Evolutionary conservation across 108 stramenopile species (phyloP).

Genomic region (Stephanodiscus triporus): DNA sequence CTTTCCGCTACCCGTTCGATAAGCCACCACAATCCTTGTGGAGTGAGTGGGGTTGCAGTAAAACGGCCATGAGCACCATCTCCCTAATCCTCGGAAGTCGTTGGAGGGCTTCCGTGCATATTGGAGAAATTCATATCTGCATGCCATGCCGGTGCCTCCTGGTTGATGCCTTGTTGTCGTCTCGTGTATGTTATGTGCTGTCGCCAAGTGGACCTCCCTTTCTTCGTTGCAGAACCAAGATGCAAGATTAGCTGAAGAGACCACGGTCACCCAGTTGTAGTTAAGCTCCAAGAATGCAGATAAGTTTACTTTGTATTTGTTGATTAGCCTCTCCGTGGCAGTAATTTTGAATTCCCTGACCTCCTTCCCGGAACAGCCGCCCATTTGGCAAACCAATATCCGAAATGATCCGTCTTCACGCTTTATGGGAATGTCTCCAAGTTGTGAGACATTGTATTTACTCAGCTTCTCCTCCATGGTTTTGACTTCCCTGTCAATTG

Average conservation of each 20-base stretch:
- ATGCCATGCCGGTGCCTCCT: not conserved
- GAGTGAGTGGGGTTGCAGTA: not conserved
- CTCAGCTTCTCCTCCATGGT: too few species aligned
- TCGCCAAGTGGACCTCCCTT: not conserved
- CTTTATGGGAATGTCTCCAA: too few species aligned
- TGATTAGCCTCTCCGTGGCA: not conserved
- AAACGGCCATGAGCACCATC: not conserved
- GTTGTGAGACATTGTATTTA: too few species aligned
- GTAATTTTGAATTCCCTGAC: not conserved
- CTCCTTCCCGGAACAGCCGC: not conserved
- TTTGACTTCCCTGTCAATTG: too few species aligned
- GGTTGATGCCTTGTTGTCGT: not conserved
- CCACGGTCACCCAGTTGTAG: not conserved
- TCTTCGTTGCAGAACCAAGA: not conserved
- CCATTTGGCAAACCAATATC: not conserved
- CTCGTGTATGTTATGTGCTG: not conserved
- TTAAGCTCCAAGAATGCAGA: not conserved
- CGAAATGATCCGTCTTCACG: not conserved
- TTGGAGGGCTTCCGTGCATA: not conserved
- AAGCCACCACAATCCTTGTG: not conserved
- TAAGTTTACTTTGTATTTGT: not conserved
- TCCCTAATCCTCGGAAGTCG: not conserved
- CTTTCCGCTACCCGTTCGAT: not conserved
- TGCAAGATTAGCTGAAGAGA: not conserved
- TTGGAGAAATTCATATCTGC: not conserved